phyloP scores from a whole-genome alignment of 306 rosid genomes.

The Corylus heterophylla region DNA sequence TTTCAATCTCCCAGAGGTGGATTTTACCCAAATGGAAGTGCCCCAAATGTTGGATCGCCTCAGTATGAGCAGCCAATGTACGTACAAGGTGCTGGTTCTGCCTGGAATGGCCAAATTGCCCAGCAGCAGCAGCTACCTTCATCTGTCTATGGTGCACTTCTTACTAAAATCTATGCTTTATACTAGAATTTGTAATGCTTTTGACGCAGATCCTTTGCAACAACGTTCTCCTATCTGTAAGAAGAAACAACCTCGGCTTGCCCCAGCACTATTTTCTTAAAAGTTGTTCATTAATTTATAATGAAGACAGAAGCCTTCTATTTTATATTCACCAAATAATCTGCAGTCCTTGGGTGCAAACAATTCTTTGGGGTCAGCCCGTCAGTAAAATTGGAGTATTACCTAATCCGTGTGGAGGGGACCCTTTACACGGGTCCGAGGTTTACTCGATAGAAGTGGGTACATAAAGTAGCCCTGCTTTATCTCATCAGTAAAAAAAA shows the following conservation, averaged over 20 bases:
- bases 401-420: too few species aligned
- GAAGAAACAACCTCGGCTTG: constrained; percentile 11
- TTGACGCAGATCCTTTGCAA: constrained; percentile 27
- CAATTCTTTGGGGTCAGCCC: too few species aligned
- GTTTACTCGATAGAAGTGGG: too few species aligned
- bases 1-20: constrained; percentile 64
- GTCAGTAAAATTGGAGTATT: too few species aligned
- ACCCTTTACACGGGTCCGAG: too few species aligned
- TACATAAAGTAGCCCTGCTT: too few species aligned
- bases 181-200: constrained; percentile 1
- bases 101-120: constrained; percentile 80
- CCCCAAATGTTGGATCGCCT: constrained; percentile 58
- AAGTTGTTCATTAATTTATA: constrained; percentile 9
- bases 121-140: constrained; percentile 65
- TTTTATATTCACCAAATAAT: constrained; percentile 6
- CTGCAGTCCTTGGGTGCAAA: background rate
- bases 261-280: constrained; percentile 13
- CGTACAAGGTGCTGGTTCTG: constrained; percentile 54
- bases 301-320: constrained; percentile 11
- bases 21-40: constrained; percentile 58
- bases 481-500: too few species aligned
- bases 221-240: constrained; percentile 26
- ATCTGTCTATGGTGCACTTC: constrained; percentile 60
- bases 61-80: constrained; percentile 62
- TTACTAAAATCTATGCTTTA: constrained; percentile 28